Evolutionary conservation across 2,329 filamentous ascomycete species (phyloP).

Genomic region (Gaeumannomyces tritici): DNA sequence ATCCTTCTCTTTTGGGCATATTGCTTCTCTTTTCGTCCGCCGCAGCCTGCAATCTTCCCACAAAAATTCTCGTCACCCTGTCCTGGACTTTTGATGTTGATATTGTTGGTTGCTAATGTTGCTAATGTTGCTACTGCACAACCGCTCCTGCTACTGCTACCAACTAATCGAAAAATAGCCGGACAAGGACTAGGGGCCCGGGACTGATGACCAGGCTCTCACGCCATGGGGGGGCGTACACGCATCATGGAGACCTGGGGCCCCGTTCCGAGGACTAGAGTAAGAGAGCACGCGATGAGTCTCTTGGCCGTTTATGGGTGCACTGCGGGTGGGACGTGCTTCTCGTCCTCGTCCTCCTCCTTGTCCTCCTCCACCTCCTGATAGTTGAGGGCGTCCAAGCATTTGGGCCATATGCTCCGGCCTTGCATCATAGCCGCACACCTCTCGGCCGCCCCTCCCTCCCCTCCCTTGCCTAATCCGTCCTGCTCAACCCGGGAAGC

Average conservation of each 20-base stretch:
- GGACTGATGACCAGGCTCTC: not conserved
- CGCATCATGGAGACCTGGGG: not conserved
- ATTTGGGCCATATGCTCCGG: not conserved
- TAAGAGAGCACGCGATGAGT: not conserved
- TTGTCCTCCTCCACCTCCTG: not conserved
- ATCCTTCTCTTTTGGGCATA: not conserved
- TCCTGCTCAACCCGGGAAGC: not conserved
- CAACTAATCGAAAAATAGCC: too few relatives aligned
- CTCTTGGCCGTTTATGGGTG: not conserved
- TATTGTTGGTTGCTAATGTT: not conserved
- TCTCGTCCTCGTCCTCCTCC: not conserved
- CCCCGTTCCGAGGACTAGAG: too few relatives aligned
- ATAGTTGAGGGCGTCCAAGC: not conserved
- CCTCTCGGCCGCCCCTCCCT: too few relatives aligned
- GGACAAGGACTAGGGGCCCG: not conserved
- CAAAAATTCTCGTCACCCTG: not conserved
- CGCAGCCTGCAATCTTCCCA: not conserved
- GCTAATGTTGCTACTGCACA: too few relatives aligned
- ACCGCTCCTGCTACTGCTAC: too few relatives aligned
- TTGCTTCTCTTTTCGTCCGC: too few relatives aligned
- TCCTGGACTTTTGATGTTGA: not conserved
- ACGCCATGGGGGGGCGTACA: not conserved
- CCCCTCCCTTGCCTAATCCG: not conserved
- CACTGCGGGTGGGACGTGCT: too few relatives aligned
- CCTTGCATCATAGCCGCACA: not conserved